A percentile compares a stretch with the other conserved stretches of the same genome.
These are phyloP conservation scores for Auricularia sp. DNA, from an alignment of 768 basidiomycete genomes.

Conservation along the genomic window DNA sequence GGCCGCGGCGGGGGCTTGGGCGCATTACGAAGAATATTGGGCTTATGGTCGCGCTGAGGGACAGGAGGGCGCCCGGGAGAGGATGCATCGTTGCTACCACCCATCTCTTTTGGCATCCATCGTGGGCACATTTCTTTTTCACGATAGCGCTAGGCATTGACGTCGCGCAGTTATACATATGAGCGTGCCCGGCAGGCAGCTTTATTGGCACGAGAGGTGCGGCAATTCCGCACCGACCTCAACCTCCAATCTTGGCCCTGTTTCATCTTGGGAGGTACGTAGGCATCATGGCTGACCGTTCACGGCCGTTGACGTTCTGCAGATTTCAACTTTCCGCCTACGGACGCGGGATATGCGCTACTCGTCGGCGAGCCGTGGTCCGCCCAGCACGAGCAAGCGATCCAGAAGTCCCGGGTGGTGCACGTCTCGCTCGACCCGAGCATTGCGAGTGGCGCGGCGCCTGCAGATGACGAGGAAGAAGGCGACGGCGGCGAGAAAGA, in stretches of 20 bases:
- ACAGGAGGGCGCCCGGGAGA: slow-evolving; percentile 26
- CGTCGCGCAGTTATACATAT: slow-evolving; percentile 51
- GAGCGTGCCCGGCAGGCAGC: slow-evolving; percentile 80
- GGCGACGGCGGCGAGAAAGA: slow-evolving; percentile 27
- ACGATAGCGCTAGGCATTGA: background rate
- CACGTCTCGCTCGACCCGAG: slow-evolving; percentile 60
- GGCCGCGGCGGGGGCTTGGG: slow-evolving; percentile 41
- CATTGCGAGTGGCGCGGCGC: slow-evolving; percentile 23
- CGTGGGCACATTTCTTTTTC: slow-evolving; percentile 31
- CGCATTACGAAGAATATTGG: slow-evolving; percentile 77
- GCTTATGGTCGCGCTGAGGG: slow-evolving; percentile 56
- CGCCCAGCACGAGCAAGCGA: slow-evolving; percentile 37
- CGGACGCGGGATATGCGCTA: slow-evolving; percentile 74
- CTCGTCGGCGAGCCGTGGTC: slow-evolving; percentile 54
- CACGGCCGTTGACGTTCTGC: background rate
- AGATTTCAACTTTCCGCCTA: slow-evolving; percentile 90
- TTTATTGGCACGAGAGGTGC: slow-evolving; percentile 59
- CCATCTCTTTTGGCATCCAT: slow-evolving; percentile 93
- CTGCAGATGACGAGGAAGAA: slow-evolving; percentile 36
- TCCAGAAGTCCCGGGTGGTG: slow-evolving; percentile 60
- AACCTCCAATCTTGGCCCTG: slow-evolving; percentile 56
- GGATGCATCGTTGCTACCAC: slow-evolving; percentile 80
- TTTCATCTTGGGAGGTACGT: slow-evolving; percentile 72
- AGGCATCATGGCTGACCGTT: slow-evolving; percentile 1
- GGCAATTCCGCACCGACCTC: slow-evolving; percentile 41